Conservation (phyloP, 495 filamentous ascomycete genomes). For the Xylaria venustula region DNA sequence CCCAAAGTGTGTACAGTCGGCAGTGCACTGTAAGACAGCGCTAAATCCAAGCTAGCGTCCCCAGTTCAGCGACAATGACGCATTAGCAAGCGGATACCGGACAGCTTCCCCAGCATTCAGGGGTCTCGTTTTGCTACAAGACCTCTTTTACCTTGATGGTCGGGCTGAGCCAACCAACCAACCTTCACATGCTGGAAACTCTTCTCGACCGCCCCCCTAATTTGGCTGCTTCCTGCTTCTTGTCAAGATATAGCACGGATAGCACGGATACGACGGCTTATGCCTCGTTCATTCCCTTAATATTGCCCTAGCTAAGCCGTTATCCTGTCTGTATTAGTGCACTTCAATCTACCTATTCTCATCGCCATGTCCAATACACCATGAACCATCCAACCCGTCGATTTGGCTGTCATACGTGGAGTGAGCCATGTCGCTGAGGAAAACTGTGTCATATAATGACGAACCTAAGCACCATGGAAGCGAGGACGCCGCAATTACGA, state of each 20-base stretch:
- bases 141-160: background rate
- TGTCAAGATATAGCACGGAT: background rate
- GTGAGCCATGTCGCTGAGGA: conserved; percentile 31
- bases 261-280: background rate
- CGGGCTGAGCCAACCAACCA: background rate
- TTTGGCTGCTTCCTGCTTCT: background rate
- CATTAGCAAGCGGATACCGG: background rate
- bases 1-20: too few species aligned
- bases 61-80: conserved; percentile 3
- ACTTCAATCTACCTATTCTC: background rate
- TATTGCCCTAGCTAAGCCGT: background rate
- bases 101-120: background rate
- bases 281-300: too few species aligned
- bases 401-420: conserved; percentile 5
- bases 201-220: background rate
- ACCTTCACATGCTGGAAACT: conserved; percentile 4
- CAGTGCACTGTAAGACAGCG: background rate
- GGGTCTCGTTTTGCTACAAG: background rate
- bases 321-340: background rate
- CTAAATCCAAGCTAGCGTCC: background rate
- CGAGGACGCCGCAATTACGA: conserved; percentile 2
- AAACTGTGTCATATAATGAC: conserved; percentile 25
- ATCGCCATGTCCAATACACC: conserved; percentile 17
- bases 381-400: conserved; percentile 19
- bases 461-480: conserved; percentile 9